A percentile compares a stretch with the other conserved stretches of the same genome.
Conservation (phyloP, 2,329 filamentous ascomycete genomes). For the Venturia asperata region DNA sequence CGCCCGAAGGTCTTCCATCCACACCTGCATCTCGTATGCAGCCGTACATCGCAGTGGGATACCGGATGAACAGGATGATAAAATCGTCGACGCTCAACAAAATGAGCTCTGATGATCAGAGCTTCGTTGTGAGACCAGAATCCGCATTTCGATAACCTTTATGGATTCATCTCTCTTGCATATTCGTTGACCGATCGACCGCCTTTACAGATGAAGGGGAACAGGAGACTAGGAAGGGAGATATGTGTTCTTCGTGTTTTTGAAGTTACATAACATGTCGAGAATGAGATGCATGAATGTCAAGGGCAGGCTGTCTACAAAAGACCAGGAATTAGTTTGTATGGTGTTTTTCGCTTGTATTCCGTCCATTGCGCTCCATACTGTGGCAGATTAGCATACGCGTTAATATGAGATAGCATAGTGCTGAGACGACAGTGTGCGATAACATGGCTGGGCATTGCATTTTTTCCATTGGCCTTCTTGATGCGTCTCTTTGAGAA, state of each 20-base stretch:
- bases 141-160: background rate
- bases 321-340: constrained; percentile 19
- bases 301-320: background rate
- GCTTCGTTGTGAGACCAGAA: background rate
- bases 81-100: background rate
- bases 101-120: background rate
- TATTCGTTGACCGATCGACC: background rate
- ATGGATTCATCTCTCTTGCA: background rate
- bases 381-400: constrained; percentile 11
- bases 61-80: background rate
- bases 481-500: background rate
- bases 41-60: background rate
- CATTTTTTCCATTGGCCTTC: too few relatives aligned
- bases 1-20: too few relatives aligned
- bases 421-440: too few relatives aligned
- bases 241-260: too few relatives aligned
- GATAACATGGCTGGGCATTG: too few relatives aligned
- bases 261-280: too few relatives aligned
- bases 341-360: constrained; percentile 20
- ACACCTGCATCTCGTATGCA: background rate
- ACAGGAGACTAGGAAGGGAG: too few relatives aligned
- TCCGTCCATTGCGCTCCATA: constrained; percentile 19
- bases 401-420: background rate
- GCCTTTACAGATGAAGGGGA: too few relatives aligned
- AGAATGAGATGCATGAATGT: background rate